Evolutionary conservation across 257 asterid genomes (phyloP).

Genomic region (Anisodus tanguticus): DNA sequence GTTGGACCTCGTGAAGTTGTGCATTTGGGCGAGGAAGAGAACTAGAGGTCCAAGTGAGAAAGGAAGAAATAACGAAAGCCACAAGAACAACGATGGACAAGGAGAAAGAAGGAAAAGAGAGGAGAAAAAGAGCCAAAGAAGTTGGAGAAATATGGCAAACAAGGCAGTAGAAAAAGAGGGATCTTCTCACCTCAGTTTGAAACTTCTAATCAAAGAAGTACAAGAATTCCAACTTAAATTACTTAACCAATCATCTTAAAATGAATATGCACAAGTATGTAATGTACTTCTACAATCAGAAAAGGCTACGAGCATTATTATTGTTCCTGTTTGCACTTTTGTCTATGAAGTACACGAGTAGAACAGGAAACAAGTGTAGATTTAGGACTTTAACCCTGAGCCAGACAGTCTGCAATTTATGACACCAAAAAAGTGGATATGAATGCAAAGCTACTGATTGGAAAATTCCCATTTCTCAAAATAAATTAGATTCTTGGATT

Average conservation of each 20-base stretch:
- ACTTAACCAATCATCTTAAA: background rate
- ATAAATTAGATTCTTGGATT: too few species aligned
- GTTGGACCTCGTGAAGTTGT: too few species aligned
- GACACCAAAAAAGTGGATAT: too few species aligned
- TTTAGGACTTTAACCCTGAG: too few species aligned
- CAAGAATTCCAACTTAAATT: background rate
- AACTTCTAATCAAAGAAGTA: background rate
- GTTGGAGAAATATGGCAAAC: background rate
- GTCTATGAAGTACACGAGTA: background rate
- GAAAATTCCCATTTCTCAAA: too few species aligned
- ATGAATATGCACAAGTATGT: background rate
- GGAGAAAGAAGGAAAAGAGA: conserved; percentile 17
- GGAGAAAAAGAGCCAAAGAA: conserved; percentile 18
- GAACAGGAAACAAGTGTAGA: background rate
- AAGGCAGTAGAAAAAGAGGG: background rate
- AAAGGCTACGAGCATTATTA: background rate
- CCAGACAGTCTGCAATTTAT: too few species aligned
- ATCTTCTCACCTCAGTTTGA: conserved; percentile 23
- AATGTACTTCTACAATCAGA: too few species aligned
- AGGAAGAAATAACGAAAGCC: background rate
- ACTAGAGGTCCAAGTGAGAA: background rate
- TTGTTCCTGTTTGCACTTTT: background rate
- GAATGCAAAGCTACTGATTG: too few species aligned
- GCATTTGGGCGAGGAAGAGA: background rate
- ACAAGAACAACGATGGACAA: background rate